These are phyloP conservation scores for Ramaria sp. DNA, from an alignment of 768 basidiomycete species.

Conservation along the genomic window DNA sequence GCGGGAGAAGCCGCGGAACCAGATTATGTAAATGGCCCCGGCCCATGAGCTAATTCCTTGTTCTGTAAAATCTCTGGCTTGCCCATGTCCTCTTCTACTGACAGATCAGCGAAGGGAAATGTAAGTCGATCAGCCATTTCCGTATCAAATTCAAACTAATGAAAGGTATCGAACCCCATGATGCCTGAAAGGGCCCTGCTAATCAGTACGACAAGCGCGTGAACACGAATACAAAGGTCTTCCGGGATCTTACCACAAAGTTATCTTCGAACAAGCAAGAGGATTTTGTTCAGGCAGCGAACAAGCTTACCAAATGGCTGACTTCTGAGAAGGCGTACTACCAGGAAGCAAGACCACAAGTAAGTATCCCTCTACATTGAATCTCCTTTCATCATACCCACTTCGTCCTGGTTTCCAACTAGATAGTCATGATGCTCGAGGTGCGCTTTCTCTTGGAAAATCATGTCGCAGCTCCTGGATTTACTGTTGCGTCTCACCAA, in stretches of 20 bases:
- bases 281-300: not conserved
- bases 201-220: not conserved
- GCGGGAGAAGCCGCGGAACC: too few species aligned
- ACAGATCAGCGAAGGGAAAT: too few species aligned
- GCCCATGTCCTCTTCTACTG: too few species aligned
- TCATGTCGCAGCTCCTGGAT: not conserved
- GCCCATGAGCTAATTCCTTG: too few species aligned
- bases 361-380: not conserved
- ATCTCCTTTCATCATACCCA: not conserved
- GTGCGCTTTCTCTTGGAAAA: not conserved
- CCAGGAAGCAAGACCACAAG: not conserved
- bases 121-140: too few species aligned
- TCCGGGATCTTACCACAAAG: not conserved
- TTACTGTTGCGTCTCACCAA: not conserved
- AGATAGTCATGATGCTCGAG: conserved; percentile 6
- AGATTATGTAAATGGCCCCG: too few species aligned
- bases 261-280: not conserved
- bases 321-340: conserved; percentile 1
- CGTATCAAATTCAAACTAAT: too few species aligned
- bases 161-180: too few species aligned
- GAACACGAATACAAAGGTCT: not conserved
- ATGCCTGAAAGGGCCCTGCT: too few species aligned
- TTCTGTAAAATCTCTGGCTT: too few species aligned
- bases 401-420: not conserved
- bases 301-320: not conserved